Evolutionary conservation across 1,139 yeast genomes (phyloP).

Genomic region (Suhomyces maxii): DNA sequence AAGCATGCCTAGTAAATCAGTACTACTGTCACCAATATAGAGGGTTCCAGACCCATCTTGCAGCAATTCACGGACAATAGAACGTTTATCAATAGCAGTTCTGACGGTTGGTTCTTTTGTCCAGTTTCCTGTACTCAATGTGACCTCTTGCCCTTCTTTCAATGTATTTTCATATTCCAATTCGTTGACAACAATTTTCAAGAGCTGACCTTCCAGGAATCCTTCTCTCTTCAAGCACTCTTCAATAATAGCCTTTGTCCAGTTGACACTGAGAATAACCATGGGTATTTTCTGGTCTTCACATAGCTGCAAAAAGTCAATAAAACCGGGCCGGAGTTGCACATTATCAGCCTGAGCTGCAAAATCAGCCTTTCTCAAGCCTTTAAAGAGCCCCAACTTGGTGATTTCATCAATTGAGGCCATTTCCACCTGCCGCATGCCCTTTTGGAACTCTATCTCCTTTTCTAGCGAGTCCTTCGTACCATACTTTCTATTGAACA

Average conservation of each 20-base stretch:
- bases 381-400: slow-evolving; percentile 42
- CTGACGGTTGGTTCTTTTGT: slow-evolving; percentile 30
- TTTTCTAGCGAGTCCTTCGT: slow-evolving; percentile 17
- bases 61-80: slow-evolving; percentile 19
- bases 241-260: slow-evolving; percentile 56
- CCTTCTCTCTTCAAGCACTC: slow-evolving; percentile 39
- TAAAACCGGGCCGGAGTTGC: slow-evolving; percentile 44
- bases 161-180: slow-evolving; percentile 33
- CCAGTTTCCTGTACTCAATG: slow-evolving; percentile 43
- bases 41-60: slow-evolving; percentile 22
- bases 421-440: slow-evolving; percentile 48
- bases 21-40: slow-evolving; percentile 67
- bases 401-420: slow-evolving; percentile 51
- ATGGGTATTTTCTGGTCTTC: slow-evolving; percentile 32
- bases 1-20: slow-evolving; percentile 58
- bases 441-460: slow-evolving; percentile 49
- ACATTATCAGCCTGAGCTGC: slow-evolving; percentile 36
- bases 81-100: slow-evolving; percentile 58
- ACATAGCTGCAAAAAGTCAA: slow-evolving; percentile 33
- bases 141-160: slow-evolving; percentile 13
- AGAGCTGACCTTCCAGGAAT: slow-evolving; percentile 19
- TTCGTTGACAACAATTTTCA: slow-evolving; percentile 47
- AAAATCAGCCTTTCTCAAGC: slow-evolving; percentile 35
- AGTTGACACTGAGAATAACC: slow-evolving; percentile 60
- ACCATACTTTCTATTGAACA: slow-evolving; percentile 22